Percentiles rank a stretch among this genome's conserved stretches.
Evolutionary conservation across 768 basidiomycete species (phyloP).

Genomic region (Pleurotus tuber-regium): DNA sequence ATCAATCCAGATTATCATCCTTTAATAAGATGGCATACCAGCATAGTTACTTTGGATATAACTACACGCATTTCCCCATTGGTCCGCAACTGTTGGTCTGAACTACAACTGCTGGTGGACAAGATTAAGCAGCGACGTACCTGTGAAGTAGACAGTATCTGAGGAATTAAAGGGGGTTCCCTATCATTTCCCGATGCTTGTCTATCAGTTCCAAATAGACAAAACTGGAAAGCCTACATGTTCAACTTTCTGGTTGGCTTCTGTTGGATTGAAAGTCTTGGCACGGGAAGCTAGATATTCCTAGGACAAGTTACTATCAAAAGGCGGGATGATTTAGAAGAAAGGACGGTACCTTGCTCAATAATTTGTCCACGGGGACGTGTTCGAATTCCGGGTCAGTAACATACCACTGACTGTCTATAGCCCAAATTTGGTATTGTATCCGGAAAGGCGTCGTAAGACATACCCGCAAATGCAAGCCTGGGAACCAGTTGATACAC

Average conservation of each 20-base stretch:
- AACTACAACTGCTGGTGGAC: not conserved
- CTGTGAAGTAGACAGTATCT: constrained; percentile 94
- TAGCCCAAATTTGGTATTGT: too few species aligned
- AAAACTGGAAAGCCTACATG: constrained; percentile 44
- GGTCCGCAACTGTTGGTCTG: constrained; percentile 58
- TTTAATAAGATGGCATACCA: constrained; percentile 42
- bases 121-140: constrained; percentile 29
- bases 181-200: too few species aligned
- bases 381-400: constrained; percentile 80
- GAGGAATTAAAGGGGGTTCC: constrained; percentile 83
- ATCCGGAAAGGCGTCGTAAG: too few species aligned
- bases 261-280: constrained; percentile 68
- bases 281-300: constrained; percentile 83
- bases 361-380: constrained; percentile 76
- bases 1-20: too few species aligned
- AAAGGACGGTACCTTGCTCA: constrained; percentile 65
- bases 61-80: constrained; percentile 89
- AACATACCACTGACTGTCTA: constrained; percentile 89
- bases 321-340: constrained; percentile 6
- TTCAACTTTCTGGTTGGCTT: constrained; percentile 61
- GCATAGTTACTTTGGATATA: constrained; percentile 88
- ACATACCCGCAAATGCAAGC: constrained; percentile 71
- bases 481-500: constrained; percentile 25
- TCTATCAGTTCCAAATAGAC: constrained; percentile 12
- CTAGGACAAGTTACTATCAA: constrained; percentile 34